Percentiles rank a stretch among this genome's conserved stretches.
These are phyloP conservation scores for Aspergillus novoparasiticus DNA, from an alignment of 2,329 filamentous ascomycete species.

Conservation along the genomic window DNA sequence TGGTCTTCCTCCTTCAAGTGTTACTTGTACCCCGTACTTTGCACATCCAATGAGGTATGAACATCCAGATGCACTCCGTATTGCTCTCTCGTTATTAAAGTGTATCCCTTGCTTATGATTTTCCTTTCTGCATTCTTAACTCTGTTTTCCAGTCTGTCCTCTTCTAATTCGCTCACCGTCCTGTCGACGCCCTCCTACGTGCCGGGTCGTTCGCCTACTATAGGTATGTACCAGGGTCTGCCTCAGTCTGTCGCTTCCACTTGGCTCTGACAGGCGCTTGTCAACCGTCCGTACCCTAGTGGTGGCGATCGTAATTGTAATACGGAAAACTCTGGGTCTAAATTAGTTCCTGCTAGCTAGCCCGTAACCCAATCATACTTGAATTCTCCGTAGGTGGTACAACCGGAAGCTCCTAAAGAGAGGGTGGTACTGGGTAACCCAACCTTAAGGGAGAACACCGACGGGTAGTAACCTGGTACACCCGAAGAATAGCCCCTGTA, in stretches of 20 bases:
- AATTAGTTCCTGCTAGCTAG: neutral
- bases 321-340: neutral
- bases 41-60: neutral
- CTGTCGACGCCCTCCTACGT: neutral
- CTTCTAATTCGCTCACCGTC: neutral
- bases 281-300: slow-evolving; percentile 3
- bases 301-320: slow-evolving; percentile 5
- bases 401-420: neutral
- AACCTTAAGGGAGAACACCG: neutral
- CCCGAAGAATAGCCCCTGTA: slow-evolving; percentile 3
- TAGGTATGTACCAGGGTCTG: slow-evolving; percentile 1
- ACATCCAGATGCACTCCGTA: neutral
- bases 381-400: neutral
- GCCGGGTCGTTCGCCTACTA: neutral
- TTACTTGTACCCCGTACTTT: neutral
- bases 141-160: neutral
- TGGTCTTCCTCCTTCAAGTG: neutral
- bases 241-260: neutral
- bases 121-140: slow-evolving; percentile 2
- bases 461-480: slow-evolving; percentile 6
- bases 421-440: neutral
- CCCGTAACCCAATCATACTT: neutral
- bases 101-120: slow-evolving; percentile 3
- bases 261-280: neutral
- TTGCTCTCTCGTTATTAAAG: neutral